Evolutionary conservation across 2,329 filamentous ascomycete species (phyloP).

Genomic region (Ophiostoma perfectum): DNA sequence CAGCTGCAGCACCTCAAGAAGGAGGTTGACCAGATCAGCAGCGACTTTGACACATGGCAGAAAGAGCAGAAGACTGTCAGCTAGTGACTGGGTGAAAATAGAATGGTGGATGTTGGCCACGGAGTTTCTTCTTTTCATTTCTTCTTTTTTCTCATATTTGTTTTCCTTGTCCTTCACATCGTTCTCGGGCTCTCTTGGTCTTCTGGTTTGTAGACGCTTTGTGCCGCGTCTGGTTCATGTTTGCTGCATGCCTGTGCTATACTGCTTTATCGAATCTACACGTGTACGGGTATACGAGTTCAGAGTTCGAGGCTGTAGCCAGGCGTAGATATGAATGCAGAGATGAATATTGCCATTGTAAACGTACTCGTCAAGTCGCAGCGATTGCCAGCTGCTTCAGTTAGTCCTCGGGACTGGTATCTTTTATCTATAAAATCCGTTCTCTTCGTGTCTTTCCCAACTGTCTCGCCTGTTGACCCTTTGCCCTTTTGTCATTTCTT

Average conservation of each 20-base stretch:
- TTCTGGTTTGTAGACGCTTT: too few species aligned
- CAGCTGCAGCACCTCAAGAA: conserved; percentile 71
- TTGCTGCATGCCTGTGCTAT: background rate
- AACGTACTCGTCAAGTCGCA: background rate
- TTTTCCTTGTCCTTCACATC: too few species aligned
- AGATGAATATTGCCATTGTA: background rate
- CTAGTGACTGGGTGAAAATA: too few species aligned
- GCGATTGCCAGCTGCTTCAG: background rate
- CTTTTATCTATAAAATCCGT: background rate
- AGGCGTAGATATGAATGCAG: background rate
- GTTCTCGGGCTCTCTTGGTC: too few species aligned
- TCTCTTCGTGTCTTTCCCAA: background rate
- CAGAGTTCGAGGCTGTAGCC: background rate
- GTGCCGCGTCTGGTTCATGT: background rate
- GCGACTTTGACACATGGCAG: conserved; percentile 53
- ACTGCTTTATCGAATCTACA: background rate
- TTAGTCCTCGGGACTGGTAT: conserved; percentile 1
- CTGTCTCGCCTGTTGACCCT: background rate
- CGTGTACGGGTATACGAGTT: background rate
- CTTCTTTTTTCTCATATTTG: too few species aligned
- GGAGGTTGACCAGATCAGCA: conserved; percentile 59
- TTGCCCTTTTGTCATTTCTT: background rate
- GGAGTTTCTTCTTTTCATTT: background rate
- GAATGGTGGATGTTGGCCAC: background rate
- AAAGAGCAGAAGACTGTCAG: conserved; percentile 36